Conservation (phyloP, 306 rosid genomes). For the Oemleria cerasiformis region DNA sequence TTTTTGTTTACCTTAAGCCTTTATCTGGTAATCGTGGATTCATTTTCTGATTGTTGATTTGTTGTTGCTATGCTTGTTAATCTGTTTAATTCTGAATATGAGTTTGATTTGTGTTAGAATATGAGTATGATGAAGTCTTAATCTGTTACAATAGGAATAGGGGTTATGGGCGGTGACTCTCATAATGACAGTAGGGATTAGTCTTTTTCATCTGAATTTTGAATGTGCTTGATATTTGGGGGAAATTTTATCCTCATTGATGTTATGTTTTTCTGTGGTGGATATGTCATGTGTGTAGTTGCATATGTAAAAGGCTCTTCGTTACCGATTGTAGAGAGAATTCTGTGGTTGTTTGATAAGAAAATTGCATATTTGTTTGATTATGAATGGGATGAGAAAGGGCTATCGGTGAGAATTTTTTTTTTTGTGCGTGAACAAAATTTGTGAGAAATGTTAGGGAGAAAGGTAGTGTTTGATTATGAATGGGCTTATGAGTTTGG, state of each 20-base stretch:
- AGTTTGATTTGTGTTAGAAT: neutral
- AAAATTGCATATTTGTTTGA: neutral
- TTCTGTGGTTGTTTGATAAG: neutral
- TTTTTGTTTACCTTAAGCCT: too few species aligned
- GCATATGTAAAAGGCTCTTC: neutral
- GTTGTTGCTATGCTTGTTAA: neutral
- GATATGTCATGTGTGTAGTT: too few species aligned
- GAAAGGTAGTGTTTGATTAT: too few species aligned
- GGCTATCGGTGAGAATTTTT: too few species aligned
- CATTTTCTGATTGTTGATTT: too few species aligned
- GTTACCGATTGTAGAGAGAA: neutral
- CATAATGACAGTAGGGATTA: neutral
- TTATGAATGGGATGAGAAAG: too few species aligned
- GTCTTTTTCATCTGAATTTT: neutral
- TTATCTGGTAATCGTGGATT: neutral
- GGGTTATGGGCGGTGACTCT: neutral
- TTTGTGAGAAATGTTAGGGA: too few species aligned
- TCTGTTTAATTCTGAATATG: neutral
- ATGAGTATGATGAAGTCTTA: neutral
- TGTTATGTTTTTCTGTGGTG: too few species aligned
- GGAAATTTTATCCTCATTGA: neutral
- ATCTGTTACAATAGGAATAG: too few species aligned
- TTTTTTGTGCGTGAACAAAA: too few species aligned
- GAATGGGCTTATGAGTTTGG: too few species aligned
- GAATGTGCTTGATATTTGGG: neutral